Conservation (phyloP, 495 filamentous ascomycete genomes). For the Aspergillus kassunensis region DNA sequence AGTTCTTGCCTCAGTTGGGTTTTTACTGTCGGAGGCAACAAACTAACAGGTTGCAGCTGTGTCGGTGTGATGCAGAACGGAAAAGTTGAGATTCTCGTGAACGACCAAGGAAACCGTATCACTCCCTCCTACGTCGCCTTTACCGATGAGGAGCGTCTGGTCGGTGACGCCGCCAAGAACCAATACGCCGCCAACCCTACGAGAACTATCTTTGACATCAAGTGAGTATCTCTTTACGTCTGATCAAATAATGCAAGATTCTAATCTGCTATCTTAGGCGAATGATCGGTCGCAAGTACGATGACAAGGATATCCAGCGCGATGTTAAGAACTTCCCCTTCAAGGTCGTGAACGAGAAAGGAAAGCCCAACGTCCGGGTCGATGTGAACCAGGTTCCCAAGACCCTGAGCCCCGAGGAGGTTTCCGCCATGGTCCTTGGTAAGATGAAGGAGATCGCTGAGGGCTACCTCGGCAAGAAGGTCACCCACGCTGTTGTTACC, state of each 20-base stretch:
- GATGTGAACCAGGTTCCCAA: slow-evolving; percentile 69
- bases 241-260: background rate
- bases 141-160: slow-evolving; percentile 93
- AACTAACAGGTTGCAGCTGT: slow-evolving; percentile 46
- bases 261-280: slow-evolving; percentile 56
- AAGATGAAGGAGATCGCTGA: slow-evolving; percentile 99
- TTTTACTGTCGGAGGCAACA: background rate
- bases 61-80: slow-evolving; percentile 99
- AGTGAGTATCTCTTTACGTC: slow-evolving; percentile 53
- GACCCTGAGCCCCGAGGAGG: slow-evolving; percentile 80
- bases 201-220: slow-evolving; percentile 88
- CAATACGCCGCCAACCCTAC: slow-evolving; percentile 91
- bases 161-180: slow-evolving; percentile 99
- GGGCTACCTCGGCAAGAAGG: slow-evolving; percentile 88
- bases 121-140: slow-evolving; percentile 98
- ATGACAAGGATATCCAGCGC: slow-evolving; percentile 77
- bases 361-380: slow-evolving; percentile 76
- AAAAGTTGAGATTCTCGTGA: slow-evolving; percentile 96
- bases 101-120: slow-evolving; percentile 98
- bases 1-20: slow-evolving; percentile 10
- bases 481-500: slow-evolving; percentile 94
- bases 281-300: slow-evolving; percentile 84
- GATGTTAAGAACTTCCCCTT: slow-evolving; percentile 92
- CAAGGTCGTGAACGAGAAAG: slow-evolving; percentile 77
- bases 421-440: slow-evolving; percentile 81